Evolutionary conservation across 2,329 filamentous ascomycete species (phyloP).

Genomic region (Tolypocladium album): DNA sequence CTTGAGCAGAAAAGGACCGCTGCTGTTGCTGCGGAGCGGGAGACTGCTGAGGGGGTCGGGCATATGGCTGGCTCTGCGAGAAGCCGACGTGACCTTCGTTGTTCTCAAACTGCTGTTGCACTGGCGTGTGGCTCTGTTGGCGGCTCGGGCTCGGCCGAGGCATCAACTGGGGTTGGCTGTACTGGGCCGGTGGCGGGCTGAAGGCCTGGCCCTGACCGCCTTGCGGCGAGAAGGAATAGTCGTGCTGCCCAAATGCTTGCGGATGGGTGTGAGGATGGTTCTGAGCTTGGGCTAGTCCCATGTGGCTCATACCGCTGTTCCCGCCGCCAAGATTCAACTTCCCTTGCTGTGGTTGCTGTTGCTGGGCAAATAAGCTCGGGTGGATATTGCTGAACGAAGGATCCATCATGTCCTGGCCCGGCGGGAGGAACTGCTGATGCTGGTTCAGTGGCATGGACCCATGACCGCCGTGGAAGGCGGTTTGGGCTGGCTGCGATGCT

Average conservation of each 20-base stretch:
- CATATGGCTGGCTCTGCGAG: slow-evolving; percentile 13
- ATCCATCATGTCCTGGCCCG: slow-evolving; percentile 24
- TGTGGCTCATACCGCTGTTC: slow-evolving; percentile 11
- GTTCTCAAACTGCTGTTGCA: slow-evolving; percentile 17
- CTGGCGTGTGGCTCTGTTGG: slow-evolving; percentile 21
- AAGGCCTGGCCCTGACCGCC: slow-evolving; percentile 20
- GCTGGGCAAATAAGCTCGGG: slow-evolving; percentile 25
- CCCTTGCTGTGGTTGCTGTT: slow-evolving; percentile 5
- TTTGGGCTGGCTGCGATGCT: slow-evolving; percentile 14
- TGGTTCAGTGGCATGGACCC: slow-evolving; percentile 16
- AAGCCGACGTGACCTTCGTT: slow-evolving; percentile 18
- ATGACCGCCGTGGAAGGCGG: slow-evolving; percentile 19
- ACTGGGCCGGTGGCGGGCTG: slow-evolving; percentile 18
- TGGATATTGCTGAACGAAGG: slow-evolving; percentile 25
- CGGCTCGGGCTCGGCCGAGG: slow-evolving; percentile 17
- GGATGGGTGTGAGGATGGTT: slow-evolving; percentile 17
- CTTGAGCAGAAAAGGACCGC: slow-evolving; percentile 11
- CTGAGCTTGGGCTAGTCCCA: slow-evolving; percentile 17
- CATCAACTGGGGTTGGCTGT: slow-evolving; percentile 21
- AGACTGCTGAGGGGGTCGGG: slow-evolving; percentile 16
- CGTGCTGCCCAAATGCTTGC: slow-evolving; percentile 21
- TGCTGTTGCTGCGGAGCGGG: slow-evolving; percentile 19
- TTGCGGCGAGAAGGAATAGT: slow-evolving; percentile 22
- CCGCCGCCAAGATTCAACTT: slow-evolving; percentile 17
- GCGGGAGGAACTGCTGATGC: slow-evolving; percentile 21